These are phyloP conservation scores for Didymella arachidicola DNA, from an alignment of 2,329 filamentous ascomycete genomes.

Conservation along the genomic window DNA sequence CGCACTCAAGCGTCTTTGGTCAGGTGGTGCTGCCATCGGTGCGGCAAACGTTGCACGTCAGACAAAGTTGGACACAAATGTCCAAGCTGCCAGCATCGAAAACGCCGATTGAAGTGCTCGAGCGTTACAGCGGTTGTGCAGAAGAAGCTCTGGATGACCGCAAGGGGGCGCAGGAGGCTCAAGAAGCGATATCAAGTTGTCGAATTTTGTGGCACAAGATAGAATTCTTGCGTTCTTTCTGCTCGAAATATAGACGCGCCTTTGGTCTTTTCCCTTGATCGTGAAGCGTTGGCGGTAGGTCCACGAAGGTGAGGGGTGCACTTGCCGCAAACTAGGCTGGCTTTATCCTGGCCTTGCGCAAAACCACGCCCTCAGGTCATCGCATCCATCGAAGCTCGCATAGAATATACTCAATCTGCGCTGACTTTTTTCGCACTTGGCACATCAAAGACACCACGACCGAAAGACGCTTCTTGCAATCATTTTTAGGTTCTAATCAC, in stretches of 20 bases:
- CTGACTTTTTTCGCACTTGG: not conserved
- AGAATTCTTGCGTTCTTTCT: not conserved
- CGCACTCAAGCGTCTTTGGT: not conserved
- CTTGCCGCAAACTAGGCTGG: not conserved
- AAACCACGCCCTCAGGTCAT: not conserved
- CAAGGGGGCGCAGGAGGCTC: not conserved
- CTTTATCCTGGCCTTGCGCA: not conserved
- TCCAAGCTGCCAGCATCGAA: constrained; percentile 4
- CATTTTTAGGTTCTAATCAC: not conserved
- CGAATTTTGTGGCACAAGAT: not conserved
- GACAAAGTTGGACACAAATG: constrained; percentile 3
- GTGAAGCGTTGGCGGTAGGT: not conserved
- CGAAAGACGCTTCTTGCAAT: not conserved
- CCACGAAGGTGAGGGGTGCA: not conserved
- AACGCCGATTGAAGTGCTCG: constrained; percentile 2
- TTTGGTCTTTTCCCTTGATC: not conserved
- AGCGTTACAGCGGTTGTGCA: not conserved
- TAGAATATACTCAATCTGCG: not conserved
- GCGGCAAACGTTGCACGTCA: constrained; percentile 9
- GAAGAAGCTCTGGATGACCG: not conserved
- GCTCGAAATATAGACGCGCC: constrained; percentile 24
- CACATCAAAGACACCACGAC: not conserved
- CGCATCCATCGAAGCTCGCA: not conserved
- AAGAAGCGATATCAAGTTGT: not conserved
- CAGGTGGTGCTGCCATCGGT: constrained; percentile 6